A percentile compares a stretch with the other conserved stretches of the same genome.
Evolutionary conservation across 2,329 filamentous ascomycete genomes (phyloP).

Genomic region (Pseudocercospora eumusae): DNA sequence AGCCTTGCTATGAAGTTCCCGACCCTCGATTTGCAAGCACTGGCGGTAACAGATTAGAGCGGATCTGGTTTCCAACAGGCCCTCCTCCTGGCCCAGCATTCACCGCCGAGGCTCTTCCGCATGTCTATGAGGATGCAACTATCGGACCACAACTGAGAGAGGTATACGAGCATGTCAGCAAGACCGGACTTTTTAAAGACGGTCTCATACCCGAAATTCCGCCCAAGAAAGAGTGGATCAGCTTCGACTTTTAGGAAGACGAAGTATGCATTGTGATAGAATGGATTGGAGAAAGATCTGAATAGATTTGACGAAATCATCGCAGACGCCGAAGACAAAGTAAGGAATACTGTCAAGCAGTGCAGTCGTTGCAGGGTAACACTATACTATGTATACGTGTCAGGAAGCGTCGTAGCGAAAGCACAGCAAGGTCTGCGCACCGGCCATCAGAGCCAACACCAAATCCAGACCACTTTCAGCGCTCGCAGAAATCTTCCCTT

Average conservation of each 20-base stretch:
- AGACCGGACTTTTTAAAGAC: conserved; percentile 67
- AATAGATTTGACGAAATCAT: not conserved
- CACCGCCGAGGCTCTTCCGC: conserved; percentile 56
- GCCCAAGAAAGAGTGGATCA: conserved; percentile 73
- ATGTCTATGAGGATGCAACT: conserved; percentile 58
- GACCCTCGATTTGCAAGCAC: conserved; percentile 3
- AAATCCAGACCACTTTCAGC: not conserved
- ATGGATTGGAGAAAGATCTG: not conserved
- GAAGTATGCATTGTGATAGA: not conserved
- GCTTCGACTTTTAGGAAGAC: conserved; percentile 31
- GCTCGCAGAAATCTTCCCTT: not conserved
- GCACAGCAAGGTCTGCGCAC: not conserved
- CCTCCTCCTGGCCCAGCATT: conserved; percentile 52
- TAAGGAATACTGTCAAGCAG: not conserved
- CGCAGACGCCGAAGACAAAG: not conserved
- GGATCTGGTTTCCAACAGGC: conserved; percentile 46
- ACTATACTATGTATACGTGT: not conserved
- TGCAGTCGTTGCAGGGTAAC: not conserved
- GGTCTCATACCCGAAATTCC: conserved; percentile 68
- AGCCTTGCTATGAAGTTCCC: conserved; percentile 12
- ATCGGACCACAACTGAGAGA: conserved; percentile 55
- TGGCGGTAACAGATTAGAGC: conserved; percentile 8
- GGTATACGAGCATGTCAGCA: conserved; percentile 65
- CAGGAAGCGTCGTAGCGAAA: not conserved
- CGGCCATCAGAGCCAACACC: not conserved